These are phyloP conservation scores for Bacterosira constricta DNA, from an alignment of 108 stramenopile species.

Conservation along the genomic window DNA sequence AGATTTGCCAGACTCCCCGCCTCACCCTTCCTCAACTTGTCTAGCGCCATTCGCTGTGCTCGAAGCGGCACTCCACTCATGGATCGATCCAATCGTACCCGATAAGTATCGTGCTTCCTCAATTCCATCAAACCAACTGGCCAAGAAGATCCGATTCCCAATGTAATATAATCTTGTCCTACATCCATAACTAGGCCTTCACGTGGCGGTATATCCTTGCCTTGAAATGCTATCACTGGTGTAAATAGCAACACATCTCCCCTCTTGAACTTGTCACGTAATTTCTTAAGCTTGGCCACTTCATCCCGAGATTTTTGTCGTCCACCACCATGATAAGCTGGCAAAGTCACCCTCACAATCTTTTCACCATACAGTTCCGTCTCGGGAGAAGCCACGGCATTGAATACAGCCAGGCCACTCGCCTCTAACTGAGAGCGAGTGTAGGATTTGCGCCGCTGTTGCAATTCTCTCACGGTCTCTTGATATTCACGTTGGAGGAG, in stretches of 20 bases:
- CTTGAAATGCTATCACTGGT: conserved; percentile 27
- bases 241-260: conserved; percentile 68
- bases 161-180: conserved; percentile 50
- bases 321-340: not conserved
- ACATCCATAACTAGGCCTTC: conserved; percentile 71
- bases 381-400: conserved; percentile 58
- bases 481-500: conserved; percentile 52
- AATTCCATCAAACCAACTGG: conserved; percentile 69
- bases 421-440: conserved; percentile 51
- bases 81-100: conserved; percentile 63
- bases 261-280: conserved; percentile 50
- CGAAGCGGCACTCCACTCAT: conserved; percentile 48
- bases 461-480: conserved; percentile 29
- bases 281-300: too few relatives aligned
- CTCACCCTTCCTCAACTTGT: conserved; percentile 42
- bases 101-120: conserved; percentile 52
- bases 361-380: conserved; percentile 77
- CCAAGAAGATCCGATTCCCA: conserved; percentile 62
- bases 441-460: conserved; percentile 43
- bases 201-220: conserved; percentile 43
- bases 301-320: not conserved
- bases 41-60: conserved; percentile 57
- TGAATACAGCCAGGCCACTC: conserved; percentile 54
- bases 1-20: conserved; percentile 48
- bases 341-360: conserved; percentile 47